Evolutionary conservation across 2,329 filamentous ascomycete genomes (phyloP), one percentile per base, ranked within the genome.

Genomic region (Penicillium sp.): DNA sequence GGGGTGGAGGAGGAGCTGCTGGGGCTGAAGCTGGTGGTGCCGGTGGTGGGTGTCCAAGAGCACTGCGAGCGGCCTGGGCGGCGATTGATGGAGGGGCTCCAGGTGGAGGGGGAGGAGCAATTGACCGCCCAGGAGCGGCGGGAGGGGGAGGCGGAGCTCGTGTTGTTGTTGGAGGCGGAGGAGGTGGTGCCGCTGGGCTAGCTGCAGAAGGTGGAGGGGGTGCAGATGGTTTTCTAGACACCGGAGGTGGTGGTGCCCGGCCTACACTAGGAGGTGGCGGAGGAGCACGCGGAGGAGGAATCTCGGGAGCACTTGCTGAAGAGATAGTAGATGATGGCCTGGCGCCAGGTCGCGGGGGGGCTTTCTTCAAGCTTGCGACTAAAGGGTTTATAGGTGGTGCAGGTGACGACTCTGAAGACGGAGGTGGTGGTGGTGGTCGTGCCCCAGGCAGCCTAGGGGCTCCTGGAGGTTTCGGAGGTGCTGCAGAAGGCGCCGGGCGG

Each of bases 321-420:
- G 86, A 87, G 24, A 80, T 78, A 21, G 85, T 81, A 16, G 88
- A 88, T 7, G 80, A 74, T 2, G 89, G 86, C 61, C 89, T 79
- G 43, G 78, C 78, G 1, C 69, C 69, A 52, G 80, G 79, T 61
- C 75, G 79, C 49, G 76, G 76, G 45, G 79, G 80, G 43, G 79
- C 78, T 73, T 87, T 90, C 63, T 86, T 81, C 44, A 90, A 76
- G 62, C 84, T 83, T 29, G 85, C 81, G 65, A 79, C 70, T 58
- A 80, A 63, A 16, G 77, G 74, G 58, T 87, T 80, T 5, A 84
- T 79, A 7, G 84, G 81, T 55, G 80, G 76, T 55, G 81, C 76
- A 31, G 79, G 72, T 19, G 76, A 70, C 14, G 79, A 77, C 31
- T 81, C 77, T 60, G 78, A 76, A n/a, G 79, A 78, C 14, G 80